A percentile compares a stretch with the other conserved stretches of the same genome.
Conservation (phyloP, 176 grass and related monocot species). For the Dactylis glomerata region DNA sequence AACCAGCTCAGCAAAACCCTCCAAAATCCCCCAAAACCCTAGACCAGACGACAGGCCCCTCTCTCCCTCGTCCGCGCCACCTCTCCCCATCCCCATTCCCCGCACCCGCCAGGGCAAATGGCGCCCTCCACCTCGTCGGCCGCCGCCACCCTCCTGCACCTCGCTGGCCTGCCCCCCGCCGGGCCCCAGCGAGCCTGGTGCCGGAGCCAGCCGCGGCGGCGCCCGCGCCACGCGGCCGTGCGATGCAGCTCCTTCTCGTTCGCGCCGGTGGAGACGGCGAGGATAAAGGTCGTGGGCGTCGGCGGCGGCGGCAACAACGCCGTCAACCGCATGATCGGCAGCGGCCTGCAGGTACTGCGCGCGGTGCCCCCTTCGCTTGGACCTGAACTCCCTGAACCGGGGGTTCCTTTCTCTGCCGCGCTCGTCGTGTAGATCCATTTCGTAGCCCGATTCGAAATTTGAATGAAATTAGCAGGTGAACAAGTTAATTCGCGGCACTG, state of each 20-base stretch:
- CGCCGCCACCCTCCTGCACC: conserved; percentile 33
- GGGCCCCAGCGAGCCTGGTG: neutral
- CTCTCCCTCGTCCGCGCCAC: neutral
- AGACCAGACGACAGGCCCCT: conserved; percentile 32
- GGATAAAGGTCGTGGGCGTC: conserved; percentile 88
- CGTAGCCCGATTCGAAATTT: neutral
- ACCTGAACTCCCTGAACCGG: neutral
- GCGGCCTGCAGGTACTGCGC: conserved; percentile 67
- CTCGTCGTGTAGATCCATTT: conserved; percentile 13
- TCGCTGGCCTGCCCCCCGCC: conserved; percentile 6
- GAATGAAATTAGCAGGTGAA: neutral
- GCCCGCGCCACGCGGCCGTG: conserved; percentile 30
- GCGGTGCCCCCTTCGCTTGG: neutral
- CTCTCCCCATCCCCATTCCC: neutral
- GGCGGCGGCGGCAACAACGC: conserved; percentile 95
- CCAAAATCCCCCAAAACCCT: conserved; percentile 35
- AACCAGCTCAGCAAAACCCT: conserved; percentile 7
- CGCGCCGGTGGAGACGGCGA: conserved; percentile 65
- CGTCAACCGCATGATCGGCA: conserved; percentile 97
- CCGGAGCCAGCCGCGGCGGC: conserved; percentile 6
- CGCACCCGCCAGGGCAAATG: conserved; percentile 16
- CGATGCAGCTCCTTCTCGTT: conserved; percentile 36
- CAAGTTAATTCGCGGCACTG: neutral
- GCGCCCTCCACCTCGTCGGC: conserved; percentile 34
- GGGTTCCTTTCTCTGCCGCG: neutral